These are phyloP conservation scores for Triticum urartu DNA, from an alignment of 176 grass and related monocot genomes.

Conservation along the genomic window DNA sequence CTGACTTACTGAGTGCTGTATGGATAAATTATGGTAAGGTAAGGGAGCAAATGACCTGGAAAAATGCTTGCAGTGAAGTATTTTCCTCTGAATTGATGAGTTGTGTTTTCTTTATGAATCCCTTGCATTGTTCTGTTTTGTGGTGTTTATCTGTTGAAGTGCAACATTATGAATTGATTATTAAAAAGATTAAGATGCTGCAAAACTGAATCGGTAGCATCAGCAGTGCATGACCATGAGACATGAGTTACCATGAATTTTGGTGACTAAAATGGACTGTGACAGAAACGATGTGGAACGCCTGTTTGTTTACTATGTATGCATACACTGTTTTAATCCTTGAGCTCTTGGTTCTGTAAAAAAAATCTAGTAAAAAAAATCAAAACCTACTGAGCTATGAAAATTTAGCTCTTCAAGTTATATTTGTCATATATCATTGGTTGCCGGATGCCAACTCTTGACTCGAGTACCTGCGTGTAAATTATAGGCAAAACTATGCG, in stretches of 20 bases:
- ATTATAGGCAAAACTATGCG: slow-evolving; percentile 8
- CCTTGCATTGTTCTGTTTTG: background rate
- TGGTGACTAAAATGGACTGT: slow-evolving; percentile 3
- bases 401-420: background rate
- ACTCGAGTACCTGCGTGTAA: background rate
- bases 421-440: background rate
- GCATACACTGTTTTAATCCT: background rate
- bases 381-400: background rate
- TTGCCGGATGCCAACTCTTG: slow-evolving; percentile 10
- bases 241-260: background rate
- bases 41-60: background rate
- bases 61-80: background rate
- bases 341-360: background rate
- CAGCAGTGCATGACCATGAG: background rate
- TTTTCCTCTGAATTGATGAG: background rate
- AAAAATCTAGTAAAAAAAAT: background rate
- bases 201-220: background rate
- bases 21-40: background rate
- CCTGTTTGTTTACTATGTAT: background rate
- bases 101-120: background rate
- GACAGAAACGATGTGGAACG: background rate
- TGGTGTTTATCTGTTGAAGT: background rate
- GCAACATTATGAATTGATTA: background rate
- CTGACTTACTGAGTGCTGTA: background rate
- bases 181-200: background rate